Conservation (phyloP, 2,329 filamentous ascomycete genomes). For the Claviceps spartinae region DNA sequence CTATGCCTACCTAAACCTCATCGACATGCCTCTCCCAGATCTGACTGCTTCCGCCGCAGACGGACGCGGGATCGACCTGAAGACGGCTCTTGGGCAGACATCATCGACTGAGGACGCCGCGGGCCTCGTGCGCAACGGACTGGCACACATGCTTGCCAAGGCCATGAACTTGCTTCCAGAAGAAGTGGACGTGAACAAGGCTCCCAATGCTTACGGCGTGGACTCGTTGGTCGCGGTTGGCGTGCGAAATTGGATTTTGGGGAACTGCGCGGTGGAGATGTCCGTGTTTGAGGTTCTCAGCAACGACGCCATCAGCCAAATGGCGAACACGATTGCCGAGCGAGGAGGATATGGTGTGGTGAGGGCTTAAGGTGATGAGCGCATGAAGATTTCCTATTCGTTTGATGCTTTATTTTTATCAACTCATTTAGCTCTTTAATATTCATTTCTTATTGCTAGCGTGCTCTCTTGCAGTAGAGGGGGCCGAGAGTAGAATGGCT, state of each 20-base stretch:
- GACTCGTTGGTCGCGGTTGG: constrained; percentile 40
- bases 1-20: constrained; percentile 32
- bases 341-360: constrained; percentile 17
- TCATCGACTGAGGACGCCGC: constrained; percentile 16
- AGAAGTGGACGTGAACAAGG: constrained; percentile 28
- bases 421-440: neutral
- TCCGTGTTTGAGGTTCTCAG: constrained; percentile 35
- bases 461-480: no score
- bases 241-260: constrained; percentile 35
- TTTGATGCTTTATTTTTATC: neutral
- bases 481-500: no score
- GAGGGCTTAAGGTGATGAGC: neutral
- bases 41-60: constrained; percentile 9
- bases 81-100: constrained; percentile 19
- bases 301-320: constrained; percentile 25
- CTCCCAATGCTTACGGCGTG: constrained; percentile 33
- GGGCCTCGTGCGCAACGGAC: constrained; percentile 21
- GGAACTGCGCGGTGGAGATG: constrained; percentile 29
- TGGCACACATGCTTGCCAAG: constrained; percentile 28
- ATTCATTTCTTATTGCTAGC: no score
- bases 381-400: neutral
- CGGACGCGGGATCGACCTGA: constrained; percentile 15
- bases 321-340: constrained; percentile 23
- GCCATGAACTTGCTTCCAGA: constrained; percentile 30
- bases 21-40: constrained; percentile 28